Evolutionary conservation across 306 rosid species (phyloP), one percentile per base, ranked within the genome.

Genomic region (Parietaria judaica): DNA sequence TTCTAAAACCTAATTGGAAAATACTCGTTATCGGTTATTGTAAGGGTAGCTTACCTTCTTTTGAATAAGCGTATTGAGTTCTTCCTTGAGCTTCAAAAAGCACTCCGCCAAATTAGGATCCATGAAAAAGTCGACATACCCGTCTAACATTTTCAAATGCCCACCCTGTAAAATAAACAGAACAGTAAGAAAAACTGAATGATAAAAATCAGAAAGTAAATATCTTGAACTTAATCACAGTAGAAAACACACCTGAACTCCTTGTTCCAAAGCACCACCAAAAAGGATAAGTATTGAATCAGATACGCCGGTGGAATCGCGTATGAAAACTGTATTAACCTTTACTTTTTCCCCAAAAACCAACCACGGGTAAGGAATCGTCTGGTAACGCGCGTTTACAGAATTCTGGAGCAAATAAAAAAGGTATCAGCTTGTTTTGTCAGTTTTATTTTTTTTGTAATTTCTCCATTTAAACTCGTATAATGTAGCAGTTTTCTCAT

Each of bases 281-380:
- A 86, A 92, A 76, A 92, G 86, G 53, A 86, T 70, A 64, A 88
- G 88, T 73, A 74, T 84, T 13, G 98, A 88, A 79, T 92, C 98
- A 44, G 98, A 92, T 56, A 92, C 87, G 16, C 82, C 98, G 12
- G 98, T 92, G 67, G 98, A 92, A 77, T 92, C 98, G 31, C 98
- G 96, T 80, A 92, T 59, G 75, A 85, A 88, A 63, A 92, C 98
- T 8, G 96, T 80, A 73, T 86, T 91, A 73, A 92, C 90, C 74
- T 88, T 88, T 65, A 92, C 90, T 79, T 92, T 92, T 76, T 92
- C 98, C 13, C 92, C 90, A 70, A 92, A 92, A 65, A 88, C 96
- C 81, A 92, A 76, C 98, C 98, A 92, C 34, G 98, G 98, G 68
- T 88, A 88, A 57, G 94, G 86, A 79, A 92, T 92, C 47, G 95